Conservation (phyloP, 176 grass and related monocot species). For the Rhynchospora breviuscula region DNA sequence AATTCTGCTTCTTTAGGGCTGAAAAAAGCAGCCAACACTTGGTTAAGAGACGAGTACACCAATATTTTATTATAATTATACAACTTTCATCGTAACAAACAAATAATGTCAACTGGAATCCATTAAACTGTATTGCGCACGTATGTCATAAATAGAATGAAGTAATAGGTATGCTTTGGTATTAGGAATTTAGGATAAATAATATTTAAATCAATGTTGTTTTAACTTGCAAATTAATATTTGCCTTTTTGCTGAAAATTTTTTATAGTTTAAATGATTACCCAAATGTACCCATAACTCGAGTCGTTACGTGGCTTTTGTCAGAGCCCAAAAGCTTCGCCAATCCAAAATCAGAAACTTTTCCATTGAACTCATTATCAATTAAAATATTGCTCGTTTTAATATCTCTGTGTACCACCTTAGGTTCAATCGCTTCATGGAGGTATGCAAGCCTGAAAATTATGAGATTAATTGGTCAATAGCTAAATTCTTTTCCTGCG, state of each 20-base stretch:
- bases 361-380: slow-evolving; percentile 90
- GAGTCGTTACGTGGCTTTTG: slow-evolving; percentile 91
- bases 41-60: neutral
- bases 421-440: slow-evolving; percentile 98
- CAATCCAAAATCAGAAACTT: slow-evolving; percentile 93
- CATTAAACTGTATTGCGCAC: neutral
- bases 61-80: neutral
- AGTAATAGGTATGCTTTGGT: neutral
- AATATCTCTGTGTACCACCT: slow-evolving; percentile 98
- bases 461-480: slow-evolving; percentile 13
- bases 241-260: neutral
- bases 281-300: slow-evolving; percentile 99
- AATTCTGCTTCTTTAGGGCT: neutral
- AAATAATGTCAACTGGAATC: neutral
- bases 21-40: neutral
- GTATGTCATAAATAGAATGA: neutral
- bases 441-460: slow-evolving; percentile 85
- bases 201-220: neutral
- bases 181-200: neutral
- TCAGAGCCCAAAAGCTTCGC: slow-evolving; percentile 91
- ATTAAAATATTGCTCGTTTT: slow-evolving; percentile 99
- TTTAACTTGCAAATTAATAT: neutral
- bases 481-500: neutral
- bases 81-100: neutral
- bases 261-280: slow-evolving; percentile 13